Percentiles rank a stretch among this genome's conserved stretches.
Conservation (phyloP, 1,284 basidiomycete genomes). For the Cutaneotrichosporon spelunceum region DNA sequence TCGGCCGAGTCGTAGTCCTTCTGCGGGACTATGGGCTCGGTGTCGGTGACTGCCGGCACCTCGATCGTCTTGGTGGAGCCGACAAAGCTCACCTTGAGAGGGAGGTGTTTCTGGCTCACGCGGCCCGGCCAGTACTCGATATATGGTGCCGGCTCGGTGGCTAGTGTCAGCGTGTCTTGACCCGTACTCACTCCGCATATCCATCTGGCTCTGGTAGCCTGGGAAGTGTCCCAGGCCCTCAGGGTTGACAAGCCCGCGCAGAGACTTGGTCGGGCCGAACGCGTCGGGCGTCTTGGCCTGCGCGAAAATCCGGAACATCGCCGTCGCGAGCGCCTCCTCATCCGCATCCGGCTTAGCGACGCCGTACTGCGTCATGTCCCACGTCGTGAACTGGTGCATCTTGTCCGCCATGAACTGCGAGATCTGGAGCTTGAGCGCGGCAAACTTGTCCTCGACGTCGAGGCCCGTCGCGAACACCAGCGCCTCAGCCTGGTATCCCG, state of each 20-base stretch:
- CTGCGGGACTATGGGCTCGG: neutral
- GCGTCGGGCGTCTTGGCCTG: slow-evolving; percentile 25
- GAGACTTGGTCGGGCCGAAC: slow-evolving; percentile 14
- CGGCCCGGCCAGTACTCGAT: slow-evolving; percentile 28
- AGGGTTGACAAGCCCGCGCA: slow-evolving; percentile 18
- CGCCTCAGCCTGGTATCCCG: slow-evolving; percentile 32
- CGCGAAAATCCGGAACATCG: slow-evolving; percentile 30
- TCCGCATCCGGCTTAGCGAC: slow-evolving; percentile 24
- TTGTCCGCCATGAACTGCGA: slow-evolving; percentile 8
- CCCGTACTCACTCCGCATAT: neutral
- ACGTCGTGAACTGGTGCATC: slow-evolving; percentile 9
- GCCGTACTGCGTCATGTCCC: slow-evolving; percentile 31
- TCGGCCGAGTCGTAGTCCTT: slow-evolving; percentile 19
- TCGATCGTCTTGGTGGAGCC: slow-evolving; percentile 10
- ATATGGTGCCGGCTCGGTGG: slow-evolving; percentile 15
- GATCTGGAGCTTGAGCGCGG: slow-evolving; percentile 28
- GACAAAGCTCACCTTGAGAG: slow-evolving; percentile 18
- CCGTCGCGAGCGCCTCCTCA: slow-evolving; percentile 27
- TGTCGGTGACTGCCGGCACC: slow-evolving; percentile 6
- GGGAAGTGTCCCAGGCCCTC: slow-evolving; percentile 28
- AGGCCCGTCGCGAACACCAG: slow-evolving; percentile 26
- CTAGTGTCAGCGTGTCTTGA: neutral
- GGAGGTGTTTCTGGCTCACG: slow-evolving; percentile 16
- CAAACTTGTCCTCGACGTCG: slow-evolving; percentile 30
- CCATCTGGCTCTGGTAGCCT: slow-evolving; percentile 21